Evolutionary conservation across 768 basidiomycete species (phyloP).

Genomic region (Roridomyces roridus): DNA sequence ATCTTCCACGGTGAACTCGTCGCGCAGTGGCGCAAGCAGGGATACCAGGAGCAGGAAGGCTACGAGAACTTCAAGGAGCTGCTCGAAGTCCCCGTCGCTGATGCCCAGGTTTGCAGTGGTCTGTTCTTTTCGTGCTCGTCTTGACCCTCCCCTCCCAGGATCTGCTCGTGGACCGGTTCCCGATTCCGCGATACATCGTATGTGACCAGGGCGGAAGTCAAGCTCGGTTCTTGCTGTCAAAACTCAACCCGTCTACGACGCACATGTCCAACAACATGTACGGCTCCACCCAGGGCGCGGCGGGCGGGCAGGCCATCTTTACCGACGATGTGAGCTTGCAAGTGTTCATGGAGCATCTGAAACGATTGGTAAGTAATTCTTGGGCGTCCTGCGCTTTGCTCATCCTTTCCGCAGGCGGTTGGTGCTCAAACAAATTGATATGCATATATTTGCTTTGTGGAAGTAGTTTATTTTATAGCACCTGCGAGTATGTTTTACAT

Average conservation of each 20-base stretch:
- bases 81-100: conserved; percentile 82
- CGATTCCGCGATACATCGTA: conserved; percentile 97
- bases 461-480: conserved; percentile 7
- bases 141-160: conserved; percentile 57
- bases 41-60: conserved; percentile 98
- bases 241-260: conserved; percentile 97
- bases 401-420: conserved; percentile 52
- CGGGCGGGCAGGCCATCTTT: conserved; percentile 90
- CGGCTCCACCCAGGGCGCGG: conserved; percentile 71
- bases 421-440: conserved; percentile 70
- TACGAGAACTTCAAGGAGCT: conserved; percentile 99
- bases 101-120: conserved; percentile 73
- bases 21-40: conserved; percentile 97
- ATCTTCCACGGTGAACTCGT: conserved; percentile 99
- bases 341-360: conserved; percentile 97
- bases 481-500: not conserved
- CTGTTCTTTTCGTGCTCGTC: not conserved
- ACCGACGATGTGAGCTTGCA: conserved; percentile 98
- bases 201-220: conserved; percentile 98
- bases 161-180: conserved; percentile 92
- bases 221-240: conserved; percentile 96
- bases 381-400: not conserved
- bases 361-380: conserved; percentile 72
- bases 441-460: conserved; percentile 24
- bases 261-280: conserved; percentile 95